Base-by-base conservation (phyloP, 2,329 filamentous ascomycete genomes). In the Microdochium paspali region DNA sequence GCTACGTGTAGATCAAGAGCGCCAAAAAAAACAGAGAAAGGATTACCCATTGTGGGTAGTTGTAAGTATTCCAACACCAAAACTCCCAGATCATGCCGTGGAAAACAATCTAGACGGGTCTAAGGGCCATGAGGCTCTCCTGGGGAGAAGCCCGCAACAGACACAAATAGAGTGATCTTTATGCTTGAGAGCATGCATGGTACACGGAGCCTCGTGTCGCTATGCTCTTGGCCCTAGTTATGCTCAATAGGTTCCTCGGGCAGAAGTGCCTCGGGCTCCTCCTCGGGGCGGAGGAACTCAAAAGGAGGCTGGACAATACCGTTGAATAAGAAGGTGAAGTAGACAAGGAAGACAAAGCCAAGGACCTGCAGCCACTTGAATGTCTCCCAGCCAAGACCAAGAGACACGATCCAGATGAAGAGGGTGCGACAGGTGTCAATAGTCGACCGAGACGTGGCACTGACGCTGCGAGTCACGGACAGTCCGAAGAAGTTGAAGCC, bases 401-500 rank as follows among this genome's bases (percentile, higher is more conserved):
- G 79, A 18, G 89, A 95, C 13, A 95, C 87, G 24, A 98, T 77
- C 93, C 93, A 98, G 67, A 98, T 97, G 70, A 98, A 97, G 1
- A 98, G 79, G 0, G 93, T 98, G 35, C 91, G 83, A 73, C 90
- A 97, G 1, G 93, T 98, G 66, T 98, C 93, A 58, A 98, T 97
- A 26, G 91, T 97, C 26, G 89, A 95, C 51, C 93, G 82, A 1
- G 91, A 89, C 0, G 93, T 98, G 10, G 93, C 93, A 53, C 87
- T 94, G 55, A 98, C 89, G 52, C 70, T 83, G 50, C 88, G 82
- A 1, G 93, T 98, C 9, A 98, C 91, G 1, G 87, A 93, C 10
- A 98, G 79, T 7, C 93, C 93, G 66, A 98, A 98, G 73, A 95
- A 98, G 70, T 98, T 98, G 79, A 97, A 98, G 47, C 91, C 90